phyloP scores from a whole-genome alignment of 768 basidiomycete genomes.

The Lepiota brunneoincarnata region DNA sequence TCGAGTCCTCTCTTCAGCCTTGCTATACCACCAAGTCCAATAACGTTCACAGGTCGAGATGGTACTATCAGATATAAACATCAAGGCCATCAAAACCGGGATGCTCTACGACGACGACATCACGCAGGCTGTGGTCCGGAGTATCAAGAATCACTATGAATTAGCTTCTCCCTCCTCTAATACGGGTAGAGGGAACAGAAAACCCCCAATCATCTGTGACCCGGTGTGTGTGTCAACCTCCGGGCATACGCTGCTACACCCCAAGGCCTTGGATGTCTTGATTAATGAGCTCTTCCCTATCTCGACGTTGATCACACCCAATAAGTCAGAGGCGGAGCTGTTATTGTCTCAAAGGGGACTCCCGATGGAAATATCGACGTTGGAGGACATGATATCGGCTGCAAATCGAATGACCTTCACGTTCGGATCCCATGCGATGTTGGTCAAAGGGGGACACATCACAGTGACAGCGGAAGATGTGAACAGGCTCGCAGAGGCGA shows the following conservation, averaged over 20 bases:
- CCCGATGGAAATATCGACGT: conserved; percentile 31
- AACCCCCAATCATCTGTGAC: conserved; percentile 71
- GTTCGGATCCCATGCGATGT: conserved; percentile 53
- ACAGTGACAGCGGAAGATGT: conserved; percentile 45
- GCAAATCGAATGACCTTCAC: conserved; percentile 41
- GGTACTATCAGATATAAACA: conserved; percentile 66
- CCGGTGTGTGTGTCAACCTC: conserved; percentile 93
- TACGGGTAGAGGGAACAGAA: conserved; percentile 14
- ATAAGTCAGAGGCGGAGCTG: conserved; percentile 76
- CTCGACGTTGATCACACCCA: conserved; percentile 77
- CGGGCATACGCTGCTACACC: conserved; percentile 72
- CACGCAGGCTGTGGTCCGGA: conserved; percentile 44
- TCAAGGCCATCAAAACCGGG: conserved; percentile 82
- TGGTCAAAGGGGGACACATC: conserved; percentile 88
- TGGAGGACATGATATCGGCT: conserved; percentile 62
- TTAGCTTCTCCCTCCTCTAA: conserved; percentile 22
- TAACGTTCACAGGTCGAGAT: conserved; percentile 3
- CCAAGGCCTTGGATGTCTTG: conserved; percentile 61
- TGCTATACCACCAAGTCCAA: neutral
- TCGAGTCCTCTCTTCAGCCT: conserved; percentile 23
- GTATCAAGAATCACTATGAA: conserved; percentile 36
- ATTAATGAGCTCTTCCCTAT: conserved; percentile 67
- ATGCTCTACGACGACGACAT: conserved; percentile 74
- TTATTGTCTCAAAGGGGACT: conserved; percentile 44
- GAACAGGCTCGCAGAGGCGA: conserved; percentile 20